These are phyloP conservation scores for Ciborinia camelliae DNA, from an alignment of 2,329 filamentous ascomycete genomes.

Conservation along the genomic window DNA sequence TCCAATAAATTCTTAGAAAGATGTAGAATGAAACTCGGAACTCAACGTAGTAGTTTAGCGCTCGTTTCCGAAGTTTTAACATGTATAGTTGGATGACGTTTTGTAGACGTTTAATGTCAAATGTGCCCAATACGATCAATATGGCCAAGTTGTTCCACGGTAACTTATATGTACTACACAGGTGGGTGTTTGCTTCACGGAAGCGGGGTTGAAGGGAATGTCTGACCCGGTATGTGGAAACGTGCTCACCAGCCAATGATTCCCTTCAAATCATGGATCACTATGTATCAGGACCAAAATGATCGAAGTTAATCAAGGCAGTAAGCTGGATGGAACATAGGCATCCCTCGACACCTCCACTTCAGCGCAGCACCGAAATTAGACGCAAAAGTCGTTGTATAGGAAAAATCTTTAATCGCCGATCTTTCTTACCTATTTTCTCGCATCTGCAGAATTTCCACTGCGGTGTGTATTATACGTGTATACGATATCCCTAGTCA, in stretches of 20 bases:
- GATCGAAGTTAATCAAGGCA: not conserved
- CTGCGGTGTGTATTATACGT: too few relatives aligned
- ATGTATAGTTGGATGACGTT: not conserved
- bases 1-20: not conserved
- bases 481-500: too few relatives aligned
- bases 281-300: not conserved
- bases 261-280: not conserved
- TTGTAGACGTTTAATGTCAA: not conserved
- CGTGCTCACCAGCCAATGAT: not conserved
- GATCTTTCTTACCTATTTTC: too few relatives aligned
- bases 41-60: too few relatives aligned
- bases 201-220: not conserved
- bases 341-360: not conserved
- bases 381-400: not conserved
- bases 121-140: not conserved
- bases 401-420: too few relatives aligned
- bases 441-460: too few relatives aligned
- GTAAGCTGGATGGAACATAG: slow-evolving; percentile 7
- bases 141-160: not conserved
- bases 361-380: not conserved
- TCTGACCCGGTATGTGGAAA: not conserved
- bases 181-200: not conserved
- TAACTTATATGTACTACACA: not conserved
- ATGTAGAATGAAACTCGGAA: too few relatives aligned
- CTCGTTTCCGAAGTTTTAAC: too few relatives aligned